These are phyloP conservation scores for Orobanche coerulescens DNA, from an alignment of 257 asterid genomes.

Conservation along the genomic window DNA sequence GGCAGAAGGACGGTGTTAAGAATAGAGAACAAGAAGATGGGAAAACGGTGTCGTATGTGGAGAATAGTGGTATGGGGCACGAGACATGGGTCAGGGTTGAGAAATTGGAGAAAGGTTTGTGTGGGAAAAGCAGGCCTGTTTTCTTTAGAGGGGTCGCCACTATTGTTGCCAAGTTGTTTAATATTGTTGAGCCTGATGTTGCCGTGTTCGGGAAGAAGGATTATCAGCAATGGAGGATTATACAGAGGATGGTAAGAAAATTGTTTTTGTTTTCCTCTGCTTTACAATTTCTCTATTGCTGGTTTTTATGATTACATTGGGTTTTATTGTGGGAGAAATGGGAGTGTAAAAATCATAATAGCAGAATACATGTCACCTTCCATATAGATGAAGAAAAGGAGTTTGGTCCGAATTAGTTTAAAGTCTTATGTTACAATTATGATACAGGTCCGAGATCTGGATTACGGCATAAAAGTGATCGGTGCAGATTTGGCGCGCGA, in stretches of 20 bases:
- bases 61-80: slow-evolving; percentile 54
- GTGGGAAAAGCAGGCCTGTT: slow-evolving; percentile 83
- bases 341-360: too few relatives aligned
- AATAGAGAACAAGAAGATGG: slow-evolving; percentile 17
- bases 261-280: background rate
- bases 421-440: background rate
- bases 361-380: background rate
- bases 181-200: slow-evolving; percentile 87
- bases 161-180: slow-evolving; percentile 77
- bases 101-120: slow-evolving; percentile 70
- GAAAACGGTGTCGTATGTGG: slow-evolving; percentile 57
- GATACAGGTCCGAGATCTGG: slow-evolving; percentile 86
- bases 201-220: slow-evolving; percentile 95
- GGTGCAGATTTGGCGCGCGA: slow-evolving; percentile 75
- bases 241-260: slow-evolving; percentile 61
- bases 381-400: background rate
- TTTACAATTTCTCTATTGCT: background rate
- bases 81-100: slow-evolving; percentile 88
- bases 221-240: slow-evolving; percentile 86
- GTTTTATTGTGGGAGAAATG: too few relatives aligned
- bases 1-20: slow-evolving; percentile 9
- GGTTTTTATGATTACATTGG: too few relatives aligned
- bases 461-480: slow-evolving; percentile 63
- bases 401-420: background rate
- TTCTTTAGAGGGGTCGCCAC: slow-evolving; percentile 95